Evolutionary conservation across 2,329 filamentous ascomycete genomes (phyloP).

Genomic region (Aureobasidium sp.): DNA sequence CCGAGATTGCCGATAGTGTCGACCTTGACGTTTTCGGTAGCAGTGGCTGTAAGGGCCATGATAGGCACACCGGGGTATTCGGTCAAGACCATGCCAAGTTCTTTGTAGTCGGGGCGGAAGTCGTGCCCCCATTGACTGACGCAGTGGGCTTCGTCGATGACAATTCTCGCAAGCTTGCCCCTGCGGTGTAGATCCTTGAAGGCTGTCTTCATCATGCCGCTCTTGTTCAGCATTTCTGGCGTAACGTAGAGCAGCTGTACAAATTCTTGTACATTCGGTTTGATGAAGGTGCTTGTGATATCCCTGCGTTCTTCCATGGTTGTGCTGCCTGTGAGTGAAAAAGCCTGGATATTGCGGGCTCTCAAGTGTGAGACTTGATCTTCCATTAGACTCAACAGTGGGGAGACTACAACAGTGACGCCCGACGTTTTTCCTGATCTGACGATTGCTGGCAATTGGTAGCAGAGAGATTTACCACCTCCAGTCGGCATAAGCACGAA

Average conservation of each 20-base stretch:
- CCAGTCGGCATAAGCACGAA: slow-evolving; percentile 98
- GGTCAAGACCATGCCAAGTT: slow-evolving; percentile 62
- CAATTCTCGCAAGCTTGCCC: slow-evolving; percentile 72
- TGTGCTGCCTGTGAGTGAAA: slow-evolving; percentile 72
- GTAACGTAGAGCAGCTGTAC: slow-evolving; percentile 91
- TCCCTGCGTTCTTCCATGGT: slow-evolving; percentile 51
- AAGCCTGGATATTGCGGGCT: slow-evolving; percentile 66
- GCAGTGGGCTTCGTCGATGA: slow-evolving; percentile 98
- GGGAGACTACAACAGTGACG: slow-evolving; percentile 90
- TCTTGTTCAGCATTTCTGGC: slow-evolving; percentile 92
- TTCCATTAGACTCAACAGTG: slow-evolving; percentile 90
- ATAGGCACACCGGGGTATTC: slow-evolving; percentile 73
- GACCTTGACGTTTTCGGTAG: slow-evolving; percentile 82
- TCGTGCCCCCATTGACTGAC: slow-evolving; percentile 99
- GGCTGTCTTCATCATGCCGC: slow-evolving; percentile 53
- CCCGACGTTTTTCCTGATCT: slow-evolving; percentile 71
- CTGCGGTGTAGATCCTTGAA: slow-evolving; percentile 61
- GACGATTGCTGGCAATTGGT: slow-evolving; percentile 85
- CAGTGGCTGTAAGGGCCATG: slow-evolving; percentile 92
- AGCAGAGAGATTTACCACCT: slow-evolving; percentile 92
- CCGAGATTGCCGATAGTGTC: slow-evolving; percentile 89
- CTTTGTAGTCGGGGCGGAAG: slow-evolving; percentile 92
- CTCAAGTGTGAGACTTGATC: slow-evolving; percentile 84
- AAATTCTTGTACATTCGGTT: slow-evolving; percentile 59
- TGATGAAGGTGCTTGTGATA: slow-evolving; percentile 56